Evolutionary conservation across 495 filamentous ascomycete species (phyloP).

Genomic region (Melanomma pulvis-pyrius): DNA sequence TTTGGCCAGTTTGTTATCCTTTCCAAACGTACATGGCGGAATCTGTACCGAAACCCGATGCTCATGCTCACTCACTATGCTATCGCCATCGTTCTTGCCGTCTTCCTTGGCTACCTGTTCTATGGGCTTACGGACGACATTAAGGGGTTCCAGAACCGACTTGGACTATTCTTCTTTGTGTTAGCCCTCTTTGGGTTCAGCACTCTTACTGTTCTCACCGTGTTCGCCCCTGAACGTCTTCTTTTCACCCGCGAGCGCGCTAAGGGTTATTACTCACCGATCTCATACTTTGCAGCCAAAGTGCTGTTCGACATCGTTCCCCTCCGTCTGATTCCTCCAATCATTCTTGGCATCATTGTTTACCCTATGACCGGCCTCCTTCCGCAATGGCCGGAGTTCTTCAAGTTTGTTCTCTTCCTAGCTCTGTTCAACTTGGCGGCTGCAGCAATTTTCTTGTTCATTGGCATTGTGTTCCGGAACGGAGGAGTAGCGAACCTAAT

Average conservation of each 20-base stretch:
- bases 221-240: slow-evolving; percentile 90
- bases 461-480: slow-evolving; percentile 93
- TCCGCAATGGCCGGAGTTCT: slow-evolving; percentile 78
- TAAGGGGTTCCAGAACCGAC: slow-evolving; percentile 94
- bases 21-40: slow-evolving; percentile 90
- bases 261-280: slow-evolving; percentile 95
- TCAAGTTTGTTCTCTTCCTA: slow-evolving; percentile 87
- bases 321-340: slow-evolving; percentile 87
- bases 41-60: slow-evolving; percentile 97
- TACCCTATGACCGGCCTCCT: slow-evolving; percentile 99
- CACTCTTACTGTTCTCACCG: slow-evolving; percentile 88
- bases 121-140: slow-evolving; percentile 96
- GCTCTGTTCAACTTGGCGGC: slow-evolving; percentile 96
- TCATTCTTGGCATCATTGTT: slow-evolving; percentile 94
- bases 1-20: slow-evolving; percentile 84
- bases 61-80: slow-evolving; percentile 99
- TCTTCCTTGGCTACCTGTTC: slow-evolving; percentile 93
- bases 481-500: slow-evolving; percentile 92
- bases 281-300: slow-evolving; percentile 96
- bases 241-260: slow-evolving; percentile 92
- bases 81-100: slow-evolving; percentile 93
- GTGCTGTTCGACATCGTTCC: slow-evolving; percentile 95
- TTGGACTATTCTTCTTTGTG: slow-evolving; percentile 98
- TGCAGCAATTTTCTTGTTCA: slow-evolving; percentile 89
- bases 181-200: slow-evolving; percentile 96